Evolutionary conservation across 202 grass and related monocot genomes (phyloP).

Genomic region (Miscanthus sacchariflorus): DNA sequence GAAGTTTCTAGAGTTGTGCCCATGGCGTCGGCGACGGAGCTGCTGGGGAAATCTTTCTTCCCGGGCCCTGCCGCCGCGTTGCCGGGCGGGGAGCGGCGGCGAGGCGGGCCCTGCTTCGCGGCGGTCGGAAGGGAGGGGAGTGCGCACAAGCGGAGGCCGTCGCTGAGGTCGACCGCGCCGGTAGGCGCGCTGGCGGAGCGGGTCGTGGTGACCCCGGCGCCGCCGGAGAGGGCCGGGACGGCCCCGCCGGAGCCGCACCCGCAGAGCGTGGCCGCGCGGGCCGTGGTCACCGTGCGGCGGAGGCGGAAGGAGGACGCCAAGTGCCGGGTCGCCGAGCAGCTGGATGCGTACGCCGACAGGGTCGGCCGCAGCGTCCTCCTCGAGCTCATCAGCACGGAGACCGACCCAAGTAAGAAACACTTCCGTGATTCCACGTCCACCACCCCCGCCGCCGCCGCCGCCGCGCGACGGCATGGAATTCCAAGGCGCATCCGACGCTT

Average conservation of each 20-base stretch:
- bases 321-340: slow-evolving; percentile 56
- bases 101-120: slow-evolving; percentile 12
- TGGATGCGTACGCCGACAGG: slow-evolving; percentile 79
- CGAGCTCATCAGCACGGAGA: slow-evolving; percentile 89
- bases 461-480: slow-evolving; percentile 34
- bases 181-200: slow-evolving; percentile 48
- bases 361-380: slow-evolving; percentile 65
- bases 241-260: slow-evolving; percentile 31
- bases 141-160: not conserved
- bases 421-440: not conserved
- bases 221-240: slow-evolving; percentile 17
- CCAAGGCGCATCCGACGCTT: not conserved
- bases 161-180: slow-evolving; percentile 12
- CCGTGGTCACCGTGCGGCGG: slow-evolving; percentile 70
- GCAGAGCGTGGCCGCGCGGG: slow-evolving; percentile 58
- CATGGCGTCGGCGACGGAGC: slow-evolving; percentile 54
- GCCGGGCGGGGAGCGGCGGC: slow-evolving; percentile 15
- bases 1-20: not conserved
- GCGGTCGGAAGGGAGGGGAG: not conserved
- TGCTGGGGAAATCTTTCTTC: slow-evolving; percentile 35
- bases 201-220: slow-evolving; percentile 34
- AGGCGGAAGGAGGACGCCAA: slow-evolving; percentile 58
- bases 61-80: not conserved
- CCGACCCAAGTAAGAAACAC: slow-evolving; percentile 60
- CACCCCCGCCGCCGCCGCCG: not conserved